phyloP scores from a whole-genome alignment of 2,329 filamentous ascomycete genomes.

The Cordyceps militaris region DNA sequence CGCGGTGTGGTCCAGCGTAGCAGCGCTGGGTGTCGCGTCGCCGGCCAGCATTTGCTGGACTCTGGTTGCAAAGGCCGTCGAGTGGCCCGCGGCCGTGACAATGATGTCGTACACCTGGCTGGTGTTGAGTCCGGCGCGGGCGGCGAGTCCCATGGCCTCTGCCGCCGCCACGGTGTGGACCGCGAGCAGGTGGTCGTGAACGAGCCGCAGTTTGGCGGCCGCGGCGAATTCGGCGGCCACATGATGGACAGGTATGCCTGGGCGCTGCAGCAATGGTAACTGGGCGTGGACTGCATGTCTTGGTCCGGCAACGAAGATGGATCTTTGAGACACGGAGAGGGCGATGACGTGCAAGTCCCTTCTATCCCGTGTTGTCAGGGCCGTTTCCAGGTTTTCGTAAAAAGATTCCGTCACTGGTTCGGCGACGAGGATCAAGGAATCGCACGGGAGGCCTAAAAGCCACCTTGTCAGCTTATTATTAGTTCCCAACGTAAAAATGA shows the following conservation, averaged over 20 bases:
- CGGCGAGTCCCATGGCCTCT: conserved; percentile 46
- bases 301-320: background rate
- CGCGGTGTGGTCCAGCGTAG: conserved; percentile 29
- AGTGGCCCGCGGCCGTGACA: conserved; percentile 25
- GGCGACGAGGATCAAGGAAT: background rate
- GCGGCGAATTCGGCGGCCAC: background rate
- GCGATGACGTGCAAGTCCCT: background rate
- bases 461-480: background rate
- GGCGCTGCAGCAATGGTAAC: background rate
- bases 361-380: background rate
- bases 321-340: background rate
- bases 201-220: conserved; percentile 41
- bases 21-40: conserved; percentile 35
- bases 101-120: conserved; percentile 25
- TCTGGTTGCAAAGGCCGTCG: conserved; percentile 53
- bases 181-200: conserved; percentile 44
- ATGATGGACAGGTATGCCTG: background rate
- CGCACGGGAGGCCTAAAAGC: background rate
- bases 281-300: background rate
- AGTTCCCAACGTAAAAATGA: background rate
- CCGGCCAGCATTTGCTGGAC: conserved; percentile 45
- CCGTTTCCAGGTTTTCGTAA: background rate
- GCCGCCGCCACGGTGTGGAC: conserved; percentile 44
- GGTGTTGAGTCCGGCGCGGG: conserved; percentile 38
- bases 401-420: background rate